phyloP scores from a whole-genome alignment of 2,329 filamentous ascomycete genomes.

The Mollisia scopiformis region DNA sequence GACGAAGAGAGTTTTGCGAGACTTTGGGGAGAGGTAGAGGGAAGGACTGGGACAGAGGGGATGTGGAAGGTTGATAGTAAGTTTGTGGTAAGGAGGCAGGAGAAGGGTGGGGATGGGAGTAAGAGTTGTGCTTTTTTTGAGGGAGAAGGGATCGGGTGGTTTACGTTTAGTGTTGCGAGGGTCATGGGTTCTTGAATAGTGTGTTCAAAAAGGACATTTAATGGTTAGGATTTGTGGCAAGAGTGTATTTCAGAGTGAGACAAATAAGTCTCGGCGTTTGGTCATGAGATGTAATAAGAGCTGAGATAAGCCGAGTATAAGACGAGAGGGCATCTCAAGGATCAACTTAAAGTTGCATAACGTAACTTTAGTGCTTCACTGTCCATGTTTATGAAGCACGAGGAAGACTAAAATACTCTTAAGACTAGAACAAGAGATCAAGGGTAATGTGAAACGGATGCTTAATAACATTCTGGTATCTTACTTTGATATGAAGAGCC shows the following conservation, averaged over 20 bases:
- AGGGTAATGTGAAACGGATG: background rate
- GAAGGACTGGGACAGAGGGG: constrained; percentile 22
- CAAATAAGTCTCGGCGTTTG: no score
- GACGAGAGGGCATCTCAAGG: no score
- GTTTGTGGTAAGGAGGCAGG: constrained; percentile 18
- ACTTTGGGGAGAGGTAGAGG: constrained; percentile 18
- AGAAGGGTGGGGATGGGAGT: constrained; percentile 3
- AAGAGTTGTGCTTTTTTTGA: constrained; percentile 12
- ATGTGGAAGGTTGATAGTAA: constrained; percentile 26
- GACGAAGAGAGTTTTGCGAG: constrained; percentile 18
- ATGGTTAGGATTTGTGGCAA: background rate
- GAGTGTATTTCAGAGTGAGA: no score
- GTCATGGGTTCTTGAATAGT: background rate
- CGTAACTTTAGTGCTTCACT: no score
- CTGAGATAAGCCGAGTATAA: no score
- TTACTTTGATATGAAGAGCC: background rate
- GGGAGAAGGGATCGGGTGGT: constrained; percentile 17
- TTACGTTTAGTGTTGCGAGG: constrained; percentile 12
- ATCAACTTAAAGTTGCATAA: no score
- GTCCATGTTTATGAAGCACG: no score
- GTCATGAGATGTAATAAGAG: no score
- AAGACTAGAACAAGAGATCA: background rate
- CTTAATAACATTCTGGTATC: background rate
- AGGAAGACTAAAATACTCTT: background rate
- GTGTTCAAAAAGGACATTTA: background rate